phyloP scores from a whole-genome alignment of 768 basidiomycete species.

The Mycena sanguinolenta region DNA sequence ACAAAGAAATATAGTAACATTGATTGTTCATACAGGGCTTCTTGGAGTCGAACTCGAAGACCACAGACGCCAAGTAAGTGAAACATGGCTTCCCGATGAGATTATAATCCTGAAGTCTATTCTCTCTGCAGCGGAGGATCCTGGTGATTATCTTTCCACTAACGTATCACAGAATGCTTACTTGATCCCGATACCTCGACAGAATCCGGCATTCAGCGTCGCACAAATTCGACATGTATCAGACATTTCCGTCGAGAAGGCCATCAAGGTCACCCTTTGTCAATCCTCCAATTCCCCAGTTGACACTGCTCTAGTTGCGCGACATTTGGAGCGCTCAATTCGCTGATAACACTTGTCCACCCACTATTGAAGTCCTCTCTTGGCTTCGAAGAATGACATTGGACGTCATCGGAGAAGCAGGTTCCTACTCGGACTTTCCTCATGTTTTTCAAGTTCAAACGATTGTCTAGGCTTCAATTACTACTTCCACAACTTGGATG shows the following conservation, averaged over 20 bases:
- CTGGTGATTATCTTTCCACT: constrained; percentile 1
- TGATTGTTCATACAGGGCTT: constrained; percentile 44
- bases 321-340: constrained; percentile 50
- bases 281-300: neutral
- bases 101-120: neutral
- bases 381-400: constrained; percentile 54
- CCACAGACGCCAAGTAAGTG: constrained; percentile 56
- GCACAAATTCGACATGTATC: constrained; percentile 56
- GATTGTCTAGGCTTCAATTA: constrained; percentile 53
- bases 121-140: constrained; percentile 15
- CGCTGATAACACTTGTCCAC: constrained; percentile 26
- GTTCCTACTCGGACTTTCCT: constrained; percentile 38
- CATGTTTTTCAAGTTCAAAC: neutral
- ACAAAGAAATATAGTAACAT: neutral
- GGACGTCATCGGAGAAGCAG: constrained; percentile 58
- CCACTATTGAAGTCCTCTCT: constrained; percentile 46
- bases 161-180: neutral
- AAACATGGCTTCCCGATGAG: neutral
- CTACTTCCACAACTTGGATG: constrained; percentile 49
- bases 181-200: neutral
- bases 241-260: constrained; percentile 51
- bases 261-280: constrained; percentile 42
- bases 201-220: constrained; percentile 63
- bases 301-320: constrained; percentile 42
- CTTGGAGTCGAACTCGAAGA: constrained; percentile 52